A percentile compares a stretch with the other conserved stretches of the same genome.
phyloP scores from a whole-genome alignment of 768 basidiomycete genomes.

The Suillus tomentosus region DNA sequence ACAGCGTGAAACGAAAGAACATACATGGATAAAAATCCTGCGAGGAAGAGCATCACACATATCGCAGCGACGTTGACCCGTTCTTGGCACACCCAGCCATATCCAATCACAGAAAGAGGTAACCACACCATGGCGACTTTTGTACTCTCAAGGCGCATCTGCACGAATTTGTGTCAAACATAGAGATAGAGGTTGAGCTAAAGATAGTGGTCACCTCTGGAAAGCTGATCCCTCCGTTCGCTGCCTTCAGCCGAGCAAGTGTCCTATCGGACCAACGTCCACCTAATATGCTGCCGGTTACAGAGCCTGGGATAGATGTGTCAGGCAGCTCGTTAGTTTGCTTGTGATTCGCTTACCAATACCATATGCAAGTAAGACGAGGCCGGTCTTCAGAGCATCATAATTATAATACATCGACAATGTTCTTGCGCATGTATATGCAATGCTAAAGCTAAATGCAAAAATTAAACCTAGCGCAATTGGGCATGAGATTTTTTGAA shows the following conservation, averaged over 20 bases:
- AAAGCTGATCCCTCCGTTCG: conserved; percentile 45
- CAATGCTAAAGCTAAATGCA: conserved; percentile 66
- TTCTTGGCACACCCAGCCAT: conserved; percentile 74
- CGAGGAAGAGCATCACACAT: conserved; percentile 69
- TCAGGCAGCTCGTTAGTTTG: conserved; percentile 1
- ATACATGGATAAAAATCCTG: conserved; percentile 72
- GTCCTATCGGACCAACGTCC: conserved; percentile 58
- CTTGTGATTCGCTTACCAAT: conserved; percentile 43
- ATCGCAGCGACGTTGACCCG: conserved; percentile 67
- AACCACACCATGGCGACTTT: conserved; percentile 50
- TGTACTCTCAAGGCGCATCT: conserved; percentile 77
- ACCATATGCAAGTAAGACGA: conserved; percentile 76
- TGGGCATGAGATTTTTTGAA: conserved; percentile 11
- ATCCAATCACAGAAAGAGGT: conserved; percentile 63
- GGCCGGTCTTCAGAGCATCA: conserved; percentile 68
- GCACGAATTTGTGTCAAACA: background rate
- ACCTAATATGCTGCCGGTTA: conserved; percentile 57
- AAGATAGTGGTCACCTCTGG: conserved; percentile 56
- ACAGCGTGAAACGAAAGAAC: conserved; percentile 23
- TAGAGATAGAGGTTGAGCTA: background rate
- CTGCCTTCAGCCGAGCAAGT: conserved; percentile 41
- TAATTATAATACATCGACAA: conserved; percentile 66
- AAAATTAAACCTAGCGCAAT: conserved; percentile 61
- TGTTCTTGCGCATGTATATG: conserved; percentile 76
- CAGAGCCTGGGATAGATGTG: conserved; percentile 38